Base-by-base conservation (phyloP, 2,329 filamentous ascomycete species). In the Drechslerella stenobrocha region DNA sequence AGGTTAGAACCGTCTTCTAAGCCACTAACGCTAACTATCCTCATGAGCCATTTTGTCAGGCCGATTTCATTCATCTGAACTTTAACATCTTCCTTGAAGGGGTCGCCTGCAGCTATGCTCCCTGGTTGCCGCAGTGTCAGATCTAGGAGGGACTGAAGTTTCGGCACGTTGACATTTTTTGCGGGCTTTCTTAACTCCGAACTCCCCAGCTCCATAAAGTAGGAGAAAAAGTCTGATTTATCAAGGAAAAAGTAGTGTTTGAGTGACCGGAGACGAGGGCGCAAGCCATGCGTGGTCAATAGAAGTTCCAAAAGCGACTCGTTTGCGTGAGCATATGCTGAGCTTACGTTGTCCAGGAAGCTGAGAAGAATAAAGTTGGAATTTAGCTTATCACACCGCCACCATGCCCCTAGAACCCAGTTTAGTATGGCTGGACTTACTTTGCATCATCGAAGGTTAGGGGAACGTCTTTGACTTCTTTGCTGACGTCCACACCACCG, bases 231-330 rank as follows among this genome's bases (percentile, higher is more conserved):
- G 76, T 98, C 93, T 30, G 93, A 96, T 6, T 91, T 88, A 73
- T 97, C 92, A 70, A 98, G 85, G 80, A 98, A 98, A 80, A 97
- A 98, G 79, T 98, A 98, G 77, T 98, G 93, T 76, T 98, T 98
- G 35, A 98, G 80, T 11, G 92, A 97, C 45, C 87, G 85, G 59
- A 98, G 81, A 34, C 93, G 84, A 24, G 89, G 87, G 0, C 92
- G 91, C 3, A 98, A 82, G 9, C 89, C 89, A 75, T 98, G 93
- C 4, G 93, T 93, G 0, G 92, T 97, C 37, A 98, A 81, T 1
- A 98, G 84, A 0, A 98, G 82, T 66, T 90, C 87, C 78, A 98
- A 86, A 20, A 98, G 81, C 5, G 92, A 96, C 61, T 91, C 88
- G 77, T 98, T 98, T 55, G 93, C 93, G 75, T 96, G 88, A 0